These are phyloP conservation scores for Giardia duodenalis DNA, from an alignment of 208 protist genomes.

Conservation along the genomic window DNA sequence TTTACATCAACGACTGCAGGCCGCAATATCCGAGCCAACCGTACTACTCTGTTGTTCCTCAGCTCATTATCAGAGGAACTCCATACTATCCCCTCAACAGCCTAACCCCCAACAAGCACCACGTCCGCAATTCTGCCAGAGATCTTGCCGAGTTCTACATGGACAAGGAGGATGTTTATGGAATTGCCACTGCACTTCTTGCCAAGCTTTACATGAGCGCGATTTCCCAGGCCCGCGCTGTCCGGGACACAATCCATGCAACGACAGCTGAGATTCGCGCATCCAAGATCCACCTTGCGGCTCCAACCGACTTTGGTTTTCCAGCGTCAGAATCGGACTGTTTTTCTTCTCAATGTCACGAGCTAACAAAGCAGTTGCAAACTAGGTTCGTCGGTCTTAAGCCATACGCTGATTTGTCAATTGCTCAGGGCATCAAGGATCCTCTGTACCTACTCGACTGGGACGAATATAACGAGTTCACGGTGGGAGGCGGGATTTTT, in stretches of 20 bases:
- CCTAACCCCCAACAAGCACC: not conserved
- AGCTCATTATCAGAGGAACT: not conserved
- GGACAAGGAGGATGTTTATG: not conserved
- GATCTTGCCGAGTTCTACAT: not conserved
- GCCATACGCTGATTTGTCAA: not conserved
- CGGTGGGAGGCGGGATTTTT: not conserved
- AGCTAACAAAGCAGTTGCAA: not conserved
- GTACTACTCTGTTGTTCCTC: not conserved
- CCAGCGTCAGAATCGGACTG: not conserved
- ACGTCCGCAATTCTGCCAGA: not conserved
- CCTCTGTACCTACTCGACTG: not conserved
- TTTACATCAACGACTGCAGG: constrained; percentile 8
- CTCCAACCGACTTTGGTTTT: not conserved
- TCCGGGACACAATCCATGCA: not conserved
- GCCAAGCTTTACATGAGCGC: not conserved
- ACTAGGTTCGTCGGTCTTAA: not conserved
- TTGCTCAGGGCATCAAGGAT: not conserved
- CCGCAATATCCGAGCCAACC: not conserved
- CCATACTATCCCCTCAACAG: not conserved
- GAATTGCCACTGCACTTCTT: not conserved
- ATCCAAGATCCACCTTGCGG: not conserved
- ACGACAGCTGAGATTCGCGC: not conserved
- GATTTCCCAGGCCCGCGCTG: not conserved
- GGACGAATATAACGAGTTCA: not conserved
- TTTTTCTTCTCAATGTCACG: too few relatives aligned